These are phyloP conservation scores for Rossbeevera mucosa DNA, from an alignment of 768 basidiomycete species.

Conservation along the genomic window DNA sequence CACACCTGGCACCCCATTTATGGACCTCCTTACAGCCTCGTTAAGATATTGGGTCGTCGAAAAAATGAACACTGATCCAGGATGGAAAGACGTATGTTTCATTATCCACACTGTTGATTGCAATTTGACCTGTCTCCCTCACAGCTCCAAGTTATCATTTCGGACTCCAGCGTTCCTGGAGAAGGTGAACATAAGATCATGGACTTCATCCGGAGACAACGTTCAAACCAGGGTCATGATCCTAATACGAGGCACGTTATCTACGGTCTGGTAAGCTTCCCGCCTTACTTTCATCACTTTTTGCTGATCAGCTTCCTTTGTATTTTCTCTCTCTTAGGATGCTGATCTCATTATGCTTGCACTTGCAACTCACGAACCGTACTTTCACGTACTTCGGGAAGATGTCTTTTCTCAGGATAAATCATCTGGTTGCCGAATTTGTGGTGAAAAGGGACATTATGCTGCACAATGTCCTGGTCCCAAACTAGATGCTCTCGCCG, in stretches of 20 bases:
- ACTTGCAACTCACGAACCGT: conserved; percentile 96
- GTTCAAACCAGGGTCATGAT: conserved; percentile 83
- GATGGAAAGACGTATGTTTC: conserved; percentile 80
- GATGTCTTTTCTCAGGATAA: conserved; percentile 92
- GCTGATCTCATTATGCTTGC: conserved; percentile 99
- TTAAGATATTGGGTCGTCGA: conserved; percentile 94
- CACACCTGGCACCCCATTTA: conserved; percentile 98
- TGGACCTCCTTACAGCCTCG: conserved; percentile 84
- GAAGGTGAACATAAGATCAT: conserved; percentile 99
- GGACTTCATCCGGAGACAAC: conserved; percentile 93
- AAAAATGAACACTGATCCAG: conserved; percentile 92
- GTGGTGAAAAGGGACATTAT: conserved; percentile 93
- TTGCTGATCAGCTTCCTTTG: conserved; percentile 10
- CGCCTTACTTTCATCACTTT: not conserved
- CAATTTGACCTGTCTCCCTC: conserved; percentile 1
- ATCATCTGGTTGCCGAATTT: conserved; percentile 79
- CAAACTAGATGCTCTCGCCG: conserved; percentile 53
- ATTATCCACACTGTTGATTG: not conserved
- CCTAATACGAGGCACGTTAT: conserved; percentile 96
- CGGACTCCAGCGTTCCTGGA: conserved; percentile 94
- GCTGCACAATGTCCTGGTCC: conserved; percentile 90
- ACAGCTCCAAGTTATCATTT: conserved; percentile 92
- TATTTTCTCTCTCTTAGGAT: conserved; percentile 50
- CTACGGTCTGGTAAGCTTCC: conserved; percentile 77
- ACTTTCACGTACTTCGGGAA: conserved; percentile 95